Conservation (phyloP, 345 rosid genomes). For the Gossypium stocksii region DNA sequence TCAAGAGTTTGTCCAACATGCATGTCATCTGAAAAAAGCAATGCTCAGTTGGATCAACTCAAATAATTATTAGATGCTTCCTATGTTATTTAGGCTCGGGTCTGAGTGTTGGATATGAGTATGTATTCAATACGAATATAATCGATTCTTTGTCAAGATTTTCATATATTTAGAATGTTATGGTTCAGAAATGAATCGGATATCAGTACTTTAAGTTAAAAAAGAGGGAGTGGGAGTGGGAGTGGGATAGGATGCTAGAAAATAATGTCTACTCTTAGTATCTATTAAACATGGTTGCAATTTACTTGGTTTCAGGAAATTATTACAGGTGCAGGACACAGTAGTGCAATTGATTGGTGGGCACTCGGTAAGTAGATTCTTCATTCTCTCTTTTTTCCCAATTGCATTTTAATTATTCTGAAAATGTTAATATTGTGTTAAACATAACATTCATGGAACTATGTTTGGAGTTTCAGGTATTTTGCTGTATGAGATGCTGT, state of each 20-base stretch:
- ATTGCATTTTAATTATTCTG: background rate
- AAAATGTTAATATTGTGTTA: background rate
- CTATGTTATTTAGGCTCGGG: too few relatives aligned
- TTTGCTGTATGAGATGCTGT: constrained; percentile 90
- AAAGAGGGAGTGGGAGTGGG: background rate
- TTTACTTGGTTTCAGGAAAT: constrained; percentile 64
- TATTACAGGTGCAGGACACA: constrained; percentile 84
- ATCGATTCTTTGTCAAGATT: too few relatives aligned
- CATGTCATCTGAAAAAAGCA: too few relatives aligned
- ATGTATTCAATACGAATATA: too few relatives aligned
- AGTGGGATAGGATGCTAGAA: background rate
- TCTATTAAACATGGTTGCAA: constrained; percentile 5
- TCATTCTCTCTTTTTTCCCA: background rate
- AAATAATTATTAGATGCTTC: background rate
- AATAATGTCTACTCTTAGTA: background rate
- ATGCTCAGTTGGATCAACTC: background rate
- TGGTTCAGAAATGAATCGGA: too few relatives aligned
- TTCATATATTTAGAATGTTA: too few relatives aligned
- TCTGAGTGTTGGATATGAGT: too few relatives aligned
- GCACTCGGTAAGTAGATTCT: constrained; percentile 63
- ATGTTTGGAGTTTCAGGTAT: constrained; percentile 49
- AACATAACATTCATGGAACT: constrained; percentile 11
- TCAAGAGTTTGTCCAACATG: background rate
- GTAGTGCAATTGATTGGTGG: constrained; percentile 97
- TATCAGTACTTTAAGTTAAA: too few relatives aligned